These are phyloP conservation scores for Kodamaea kakaduensis DNA, from an alignment of 805 yeast genomes.

Conservation along the genomic window DNA sequence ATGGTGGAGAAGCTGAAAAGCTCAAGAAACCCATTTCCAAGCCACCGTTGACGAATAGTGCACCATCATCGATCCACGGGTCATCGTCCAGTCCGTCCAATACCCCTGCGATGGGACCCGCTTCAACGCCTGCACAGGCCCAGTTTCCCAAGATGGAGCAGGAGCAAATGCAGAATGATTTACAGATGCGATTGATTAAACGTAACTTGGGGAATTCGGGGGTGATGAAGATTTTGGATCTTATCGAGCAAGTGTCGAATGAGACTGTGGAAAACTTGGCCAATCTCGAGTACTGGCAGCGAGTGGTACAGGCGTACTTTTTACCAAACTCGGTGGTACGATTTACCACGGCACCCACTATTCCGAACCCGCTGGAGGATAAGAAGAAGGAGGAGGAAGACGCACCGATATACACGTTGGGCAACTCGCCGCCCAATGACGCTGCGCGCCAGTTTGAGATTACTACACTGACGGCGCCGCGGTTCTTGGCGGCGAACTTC, in stretches of 20 bases:
- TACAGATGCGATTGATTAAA: slow-evolving; percentile 33
- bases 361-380: slow-evolving; percentile 8
- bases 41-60: slow-evolving; percentile 1
- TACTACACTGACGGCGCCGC: slow-evolving; percentile 59
- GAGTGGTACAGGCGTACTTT: slow-evolving; percentile 30
- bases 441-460: slow-evolving; percentile 52
- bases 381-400: slow-evolving; percentile 4
- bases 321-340: slow-evolving; percentile 29
- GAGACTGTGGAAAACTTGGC: slow-evolving; percentile 28
- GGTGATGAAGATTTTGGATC: slow-evolving; percentile 35
- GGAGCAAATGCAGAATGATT: slow-evolving; percentile 22
- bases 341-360: slow-evolving; percentile 22
- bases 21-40: slow-evolving; percentile 8
- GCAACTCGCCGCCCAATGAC: slow-evolving; percentile 9
- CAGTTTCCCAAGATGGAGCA: slow-evolving; percentile 7
- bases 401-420: slow-evolving; percentile 6
- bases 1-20: slow-evolving; percentile 8
- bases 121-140: neutral
- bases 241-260: slow-evolving; percentile 35
- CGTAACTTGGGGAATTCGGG: slow-evolving; percentile 42
- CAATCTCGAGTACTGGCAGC: slow-evolving; percentile 35
- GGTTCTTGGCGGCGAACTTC: slow-evolving; percentile 51
- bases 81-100: neutral
- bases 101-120: slow-evolving; percentile 1
- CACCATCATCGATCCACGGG: neutral